phyloP scores from a whole-genome alignment of 495 filamentous ascomycete genomes.

The Penicillium samsonianum region DNA sequence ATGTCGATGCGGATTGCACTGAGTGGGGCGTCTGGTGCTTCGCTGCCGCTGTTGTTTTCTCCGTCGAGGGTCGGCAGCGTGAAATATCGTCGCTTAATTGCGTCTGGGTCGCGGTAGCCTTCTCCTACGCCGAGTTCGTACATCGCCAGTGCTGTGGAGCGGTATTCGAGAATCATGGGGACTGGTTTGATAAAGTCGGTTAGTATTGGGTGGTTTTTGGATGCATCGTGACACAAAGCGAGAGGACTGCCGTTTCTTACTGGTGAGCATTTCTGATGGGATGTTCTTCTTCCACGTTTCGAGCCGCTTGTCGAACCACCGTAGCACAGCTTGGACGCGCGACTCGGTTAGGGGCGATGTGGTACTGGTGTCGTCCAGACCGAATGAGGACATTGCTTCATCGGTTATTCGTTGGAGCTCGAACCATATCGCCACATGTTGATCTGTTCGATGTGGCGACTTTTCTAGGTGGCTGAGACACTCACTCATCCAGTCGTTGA shows the following conservation, averaged over 20 bases:
- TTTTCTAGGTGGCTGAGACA: constrained; percentile 44
- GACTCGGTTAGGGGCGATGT: constrained; percentile 45
- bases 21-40: constrained; percentile 29
- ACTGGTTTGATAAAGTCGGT: constrained; percentile 42
- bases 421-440: constrained; percentile 47
- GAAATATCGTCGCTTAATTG: constrained; percentile 40
- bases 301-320: constrained; percentile 51
- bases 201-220: constrained; percentile 23
- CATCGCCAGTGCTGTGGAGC: constrained; percentile 47
- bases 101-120: constrained; percentile 53
- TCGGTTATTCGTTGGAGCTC: constrained; percentile 50
- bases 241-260: constrained; percentile 23
- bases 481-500: constrained; percentile 50
- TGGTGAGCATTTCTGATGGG: constrained; percentile 41
- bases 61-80: constrained; percentile 41
- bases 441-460: constrained; percentile 43
- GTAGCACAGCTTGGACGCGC: constrained; percentile 47
- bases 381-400: constrained; percentile 49
- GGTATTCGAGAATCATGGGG: constrained; percentile 48
- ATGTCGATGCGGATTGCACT: constrained; percentile 50
- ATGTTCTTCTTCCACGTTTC: constrained; percentile 45
- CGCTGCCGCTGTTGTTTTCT: constrained; percentile 17
- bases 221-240: neutral
- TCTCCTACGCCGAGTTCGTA: constrained; percentile 54
- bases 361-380: constrained; percentile 51